phyloP scores from a whole-genome alignment of 1,139 yeast species.

The Pichia norvegensis region DNA sequence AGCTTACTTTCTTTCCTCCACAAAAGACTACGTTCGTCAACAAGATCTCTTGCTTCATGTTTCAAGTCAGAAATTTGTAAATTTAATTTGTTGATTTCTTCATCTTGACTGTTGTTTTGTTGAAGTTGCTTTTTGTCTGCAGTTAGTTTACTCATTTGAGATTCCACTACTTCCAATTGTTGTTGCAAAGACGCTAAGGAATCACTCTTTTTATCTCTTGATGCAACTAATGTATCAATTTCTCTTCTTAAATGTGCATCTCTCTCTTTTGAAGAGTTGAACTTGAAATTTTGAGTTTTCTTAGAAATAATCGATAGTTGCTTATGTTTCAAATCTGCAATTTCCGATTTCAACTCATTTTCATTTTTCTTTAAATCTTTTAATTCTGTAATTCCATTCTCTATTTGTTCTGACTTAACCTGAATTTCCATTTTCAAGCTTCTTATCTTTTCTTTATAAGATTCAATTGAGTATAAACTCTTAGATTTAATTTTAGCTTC shows the following conservation, averaged over 20 bases:
- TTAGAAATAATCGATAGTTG: slow-evolving; percentile 66
- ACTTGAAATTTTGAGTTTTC: slow-evolving; percentile 63
- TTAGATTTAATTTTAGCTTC: slow-evolving; percentile 20
- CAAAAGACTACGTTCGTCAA: slow-evolving; percentile 60
- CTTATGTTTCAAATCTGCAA: slow-evolving; percentile 40
- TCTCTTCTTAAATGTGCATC: slow-evolving; percentile 59
- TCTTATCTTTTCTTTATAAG: slow-evolving; percentile 3
- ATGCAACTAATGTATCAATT: slow-evolving; percentile 33
- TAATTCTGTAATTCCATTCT: slow-evolving; percentile 37
- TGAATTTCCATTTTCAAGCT: slow-evolving; percentile 17
- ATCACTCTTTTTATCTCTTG: slow-evolving; percentile 23
- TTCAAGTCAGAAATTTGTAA: slow-evolving; percentile 32
- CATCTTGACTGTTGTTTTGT: slow-evolving; percentile 10
- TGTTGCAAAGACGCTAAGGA: slow-evolving; percentile 3
- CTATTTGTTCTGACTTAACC: slow-evolving; percentile 30
- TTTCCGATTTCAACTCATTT: slow-evolving; percentile 31
- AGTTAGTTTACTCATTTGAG: neutral
- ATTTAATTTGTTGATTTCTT: slow-evolving; percentile 12
- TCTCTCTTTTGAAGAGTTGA: slow-evolving; percentile 49
- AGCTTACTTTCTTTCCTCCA: slow-evolving; percentile 78
- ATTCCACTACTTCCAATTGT: neutral
- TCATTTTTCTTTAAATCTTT: slow-evolving; percentile 39
- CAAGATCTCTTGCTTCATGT: slow-evolving; percentile 35
- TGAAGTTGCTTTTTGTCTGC: slow-evolving; percentile 2
- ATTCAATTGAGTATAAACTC: slow-evolving; percentile 1